These are phyloP conservation scores for Brachypodium distachyon DNA, from an alignment of 202 grass and related monocot species.

Conservation along the genomic window DNA sequence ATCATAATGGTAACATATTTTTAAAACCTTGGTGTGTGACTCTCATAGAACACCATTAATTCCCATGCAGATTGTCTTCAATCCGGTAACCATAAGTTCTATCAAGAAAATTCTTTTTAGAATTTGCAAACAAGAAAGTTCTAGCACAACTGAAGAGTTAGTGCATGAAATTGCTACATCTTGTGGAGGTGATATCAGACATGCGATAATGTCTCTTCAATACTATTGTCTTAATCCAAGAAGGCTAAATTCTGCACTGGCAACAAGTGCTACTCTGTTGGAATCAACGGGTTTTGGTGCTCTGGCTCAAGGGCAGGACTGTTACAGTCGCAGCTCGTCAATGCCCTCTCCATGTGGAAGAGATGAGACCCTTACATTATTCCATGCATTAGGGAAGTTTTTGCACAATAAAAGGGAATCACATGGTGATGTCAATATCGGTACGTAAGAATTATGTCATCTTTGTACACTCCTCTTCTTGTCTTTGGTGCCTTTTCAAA, in stretches of 20 bases:
- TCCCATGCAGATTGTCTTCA: constrained; percentile 71
- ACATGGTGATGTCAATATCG: constrained; percentile 10
- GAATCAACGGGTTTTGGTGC: constrained; percentile 8
- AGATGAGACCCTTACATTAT: constrained; percentile 83
- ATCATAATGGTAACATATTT: not conserved
- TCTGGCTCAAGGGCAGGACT: constrained; percentile 22
- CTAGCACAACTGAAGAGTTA: constrained; percentile 42
- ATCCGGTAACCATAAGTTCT: constrained; percentile 79
- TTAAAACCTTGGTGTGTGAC: not conserved
- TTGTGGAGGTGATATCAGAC: constrained; percentile 85
- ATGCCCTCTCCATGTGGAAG: constrained; percentile 51
- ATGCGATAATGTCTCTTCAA: constrained; percentile 94
- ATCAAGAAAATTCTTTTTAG: constrained; percentile 75
- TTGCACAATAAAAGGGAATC: constrained; percentile 91
- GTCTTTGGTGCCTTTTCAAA: not conserved
- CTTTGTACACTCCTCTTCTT: constrained; percentile 1
- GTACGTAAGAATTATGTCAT: constrained; percentile 30
- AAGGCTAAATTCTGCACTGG: constrained; percentile 20
- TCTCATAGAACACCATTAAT: not conserved
- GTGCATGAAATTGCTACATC: constrained; percentile 79
- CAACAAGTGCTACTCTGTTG: constrained; percentile 15
- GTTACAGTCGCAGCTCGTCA: constrained; percentile 22
- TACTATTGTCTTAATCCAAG: constrained; percentile 64
- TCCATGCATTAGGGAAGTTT: constrained; percentile 95
- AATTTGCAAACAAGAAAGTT: constrained; percentile 80